Percentiles rank a stretch among this genome's conserved stretches.
Conservation (phyloP, 345 rosid genomes). For the Pistacia integerrima region DNA sequence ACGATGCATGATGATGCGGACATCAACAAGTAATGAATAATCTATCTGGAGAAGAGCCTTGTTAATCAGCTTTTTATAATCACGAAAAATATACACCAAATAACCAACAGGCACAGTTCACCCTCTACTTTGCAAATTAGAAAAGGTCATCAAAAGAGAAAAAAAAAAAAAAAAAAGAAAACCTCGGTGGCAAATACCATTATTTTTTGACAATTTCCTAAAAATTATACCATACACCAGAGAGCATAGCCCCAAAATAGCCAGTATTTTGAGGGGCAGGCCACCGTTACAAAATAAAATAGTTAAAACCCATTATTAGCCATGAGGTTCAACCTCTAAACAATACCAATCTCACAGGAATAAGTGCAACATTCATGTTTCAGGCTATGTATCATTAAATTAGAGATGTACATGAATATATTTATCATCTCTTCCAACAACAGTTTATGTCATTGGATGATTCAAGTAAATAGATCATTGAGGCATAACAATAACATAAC, state of each 20-base stretch:
- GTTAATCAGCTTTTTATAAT: slow-evolving; percentile 15
- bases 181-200: neutral
- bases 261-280: neutral
- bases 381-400: neutral
- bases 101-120: neutral
- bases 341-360: neutral
- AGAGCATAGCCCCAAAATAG: neutral
- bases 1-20: slow-evolving; percentile 51
- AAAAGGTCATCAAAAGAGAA: neutral
- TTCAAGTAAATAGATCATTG: neutral
- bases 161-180: neutral
- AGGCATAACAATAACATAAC: neutral
- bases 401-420: neutral
- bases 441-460: slow-evolving; percentile 2
- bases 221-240: neutral
- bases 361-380: neutral
- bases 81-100: slow-evolving; percentile 8
- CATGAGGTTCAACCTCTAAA: neutral
- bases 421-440: neutral
- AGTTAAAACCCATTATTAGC: neutral
- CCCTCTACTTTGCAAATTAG: neutral
- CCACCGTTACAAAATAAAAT: too few species aligned
- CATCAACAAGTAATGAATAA: slow-evolving; percentile 70
- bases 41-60: slow-evolving; percentile 55
- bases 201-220: neutral